Conservation (phyloP, 306 rosid species). For the Lupinus albus region DNA sequence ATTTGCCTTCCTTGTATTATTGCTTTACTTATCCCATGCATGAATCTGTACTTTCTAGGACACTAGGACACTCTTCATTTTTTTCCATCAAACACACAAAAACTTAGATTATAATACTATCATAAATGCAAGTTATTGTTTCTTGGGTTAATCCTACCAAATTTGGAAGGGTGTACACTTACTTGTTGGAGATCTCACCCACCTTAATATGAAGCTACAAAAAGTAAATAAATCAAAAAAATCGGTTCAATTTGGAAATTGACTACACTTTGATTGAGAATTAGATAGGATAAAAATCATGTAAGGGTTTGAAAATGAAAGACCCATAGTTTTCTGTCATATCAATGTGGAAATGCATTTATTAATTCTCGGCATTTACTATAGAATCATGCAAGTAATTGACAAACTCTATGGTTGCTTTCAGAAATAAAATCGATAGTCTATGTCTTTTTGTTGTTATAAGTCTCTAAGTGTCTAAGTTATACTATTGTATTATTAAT, state of each 20-base stretch:
- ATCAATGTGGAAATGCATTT: conserved; percentile 37
- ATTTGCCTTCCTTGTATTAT: conserved; percentile 35
- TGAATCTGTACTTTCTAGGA: conserved; percentile 40
- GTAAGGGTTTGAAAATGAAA: conserved; percentile 45
- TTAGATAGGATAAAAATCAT: conserved; percentile 25
- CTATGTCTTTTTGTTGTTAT: conserved; percentile 23
- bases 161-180: conserved; percentile 37
- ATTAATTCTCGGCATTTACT: conserved; percentile 31
- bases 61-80: conserved; percentile 22
- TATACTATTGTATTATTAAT: background rate
- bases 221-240: conserved; percentile 36
- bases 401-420: conserved; percentile 34
- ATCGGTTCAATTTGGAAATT: conserved; percentile 33
- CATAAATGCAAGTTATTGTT: conserved; percentile 22
- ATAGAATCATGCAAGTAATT: conserved; percentile 20
- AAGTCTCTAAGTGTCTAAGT: conserved; percentile 3
- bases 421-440: conserved; percentile 34
- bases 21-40: conserved; percentile 33
- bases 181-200: conserved; percentile 12
- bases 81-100: background rate
- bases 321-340: conserved; percentile 39
- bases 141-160: conserved; percentile 38
- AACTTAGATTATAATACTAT: background rate
- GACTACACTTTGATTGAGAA: conserved; percentile 48
- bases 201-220: conserved; percentile 14